phyloP scores from a whole-genome alignment of 345 rosid genomes.

The Sapria himalayana region DNA sequence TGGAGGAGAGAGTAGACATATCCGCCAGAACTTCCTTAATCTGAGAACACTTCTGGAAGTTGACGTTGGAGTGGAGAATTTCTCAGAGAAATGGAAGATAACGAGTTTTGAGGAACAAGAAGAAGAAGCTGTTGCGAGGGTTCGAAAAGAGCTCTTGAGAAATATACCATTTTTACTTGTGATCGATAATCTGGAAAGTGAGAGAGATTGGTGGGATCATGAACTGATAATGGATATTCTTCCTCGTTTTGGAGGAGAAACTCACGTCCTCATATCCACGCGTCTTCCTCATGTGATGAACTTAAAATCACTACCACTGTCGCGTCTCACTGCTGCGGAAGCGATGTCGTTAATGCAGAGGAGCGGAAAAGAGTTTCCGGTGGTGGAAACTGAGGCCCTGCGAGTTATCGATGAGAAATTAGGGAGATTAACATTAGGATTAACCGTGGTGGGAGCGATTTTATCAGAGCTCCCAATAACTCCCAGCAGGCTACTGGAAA shows the following conservation, averaged over 20 bases:
- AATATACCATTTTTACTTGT: constrained; percentile 74
- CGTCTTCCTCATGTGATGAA: constrained; percentile 61
- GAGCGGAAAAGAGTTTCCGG: constrained; percentile 31
- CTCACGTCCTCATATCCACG: constrained; percentile 71
- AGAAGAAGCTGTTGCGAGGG: constrained; percentile 49
- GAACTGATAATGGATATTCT: constrained; percentile 88
- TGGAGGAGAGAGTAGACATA: constrained; percentile 73
- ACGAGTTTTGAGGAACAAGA: constrained; percentile 88
- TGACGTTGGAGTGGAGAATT: constrained; percentile 54
- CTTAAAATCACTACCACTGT: constrained; percentile 61
- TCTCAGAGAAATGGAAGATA: constrained; percentile 31
- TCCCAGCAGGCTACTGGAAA: constrained; percentile 74
- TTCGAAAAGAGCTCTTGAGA: constrained; percentile 75
- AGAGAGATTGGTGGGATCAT: constrained; percentile 95
- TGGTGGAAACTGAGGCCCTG: constrained; percentile 50
- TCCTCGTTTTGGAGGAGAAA: constrained; percentile 87
- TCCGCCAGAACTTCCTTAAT: constrained; percentile 74
- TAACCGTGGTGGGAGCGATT: constrained; percentile 61
- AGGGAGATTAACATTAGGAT: constrained; percentile 59
- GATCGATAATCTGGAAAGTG: constrained; percentile 80
- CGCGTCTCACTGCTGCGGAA: constrained; percentile 66
- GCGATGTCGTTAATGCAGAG: constrained; percentile 82
- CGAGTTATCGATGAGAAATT: constrained; percentile 67
- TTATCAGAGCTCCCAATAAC: constrained; percentile 75
- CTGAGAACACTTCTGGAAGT: constrained; percentile 61